phyloP scores from a whole-genome alignment of 2,329 filamentous ascomycete species.

The Beauveria medogensis region DNA sequence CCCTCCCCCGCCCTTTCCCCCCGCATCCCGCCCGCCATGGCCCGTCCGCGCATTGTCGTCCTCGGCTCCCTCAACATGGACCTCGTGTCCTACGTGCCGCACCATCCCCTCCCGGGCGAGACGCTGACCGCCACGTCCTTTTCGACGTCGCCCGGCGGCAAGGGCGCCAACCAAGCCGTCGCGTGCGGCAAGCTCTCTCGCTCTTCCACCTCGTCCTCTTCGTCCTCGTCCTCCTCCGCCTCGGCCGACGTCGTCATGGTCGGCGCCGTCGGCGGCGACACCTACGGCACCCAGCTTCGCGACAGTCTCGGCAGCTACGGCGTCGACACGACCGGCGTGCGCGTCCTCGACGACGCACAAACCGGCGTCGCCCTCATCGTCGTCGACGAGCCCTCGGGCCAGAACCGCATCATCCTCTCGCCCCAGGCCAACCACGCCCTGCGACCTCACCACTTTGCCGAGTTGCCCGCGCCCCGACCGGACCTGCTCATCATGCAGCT shows the following conservation, averaged over 20 bases:
- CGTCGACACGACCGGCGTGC: slow-evolving; percentile 51
- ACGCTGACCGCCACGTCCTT: slow-evolving; percentile 76
- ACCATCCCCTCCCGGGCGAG: slow-evolving; percentile 77
- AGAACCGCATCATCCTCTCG: slow-evolving; percentile 69
- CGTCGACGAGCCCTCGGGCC: slow-evolving; percentile 62
- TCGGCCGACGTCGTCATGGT: slow-evolving; percentile 55
- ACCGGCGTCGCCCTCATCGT: slow-evolving; percentile 70
- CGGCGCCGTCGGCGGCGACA: slow-evolving; percentile 63
- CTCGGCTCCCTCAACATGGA: slow-evolving; percentile 94
- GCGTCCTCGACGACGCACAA: slow-evolving; percentile 33
- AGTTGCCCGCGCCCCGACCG: slow-evolving; percentile 32
- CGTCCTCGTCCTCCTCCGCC: slow-evolving; percentile 23
- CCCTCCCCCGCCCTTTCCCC: neutral
- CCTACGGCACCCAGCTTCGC: slow-evolving; percentile 54
- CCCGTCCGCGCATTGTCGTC: slow-evolving; percentile 57
- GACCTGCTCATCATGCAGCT: slow-evolving; percentile 68
- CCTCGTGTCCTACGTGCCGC: slow-evolving; percentile 78
- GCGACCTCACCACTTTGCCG: slow-evolving; percentile 26
- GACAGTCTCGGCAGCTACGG: slow-evolving; percentile 51
- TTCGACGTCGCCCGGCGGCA: slow-evolving; percentile 76
- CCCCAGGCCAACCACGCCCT: slow-evolving; percentile 61
- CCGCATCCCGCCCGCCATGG: slow-evolving; percentile 15
- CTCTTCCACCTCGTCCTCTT: slow-evolving; percentile 26
- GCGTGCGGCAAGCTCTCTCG: slow-evolving; percentile 77
- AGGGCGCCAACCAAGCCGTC: slow-evolving; percentile 93